Conservation (phyloP, 805 yeast species). For the Lipomyces chichibuensis region DNA sequence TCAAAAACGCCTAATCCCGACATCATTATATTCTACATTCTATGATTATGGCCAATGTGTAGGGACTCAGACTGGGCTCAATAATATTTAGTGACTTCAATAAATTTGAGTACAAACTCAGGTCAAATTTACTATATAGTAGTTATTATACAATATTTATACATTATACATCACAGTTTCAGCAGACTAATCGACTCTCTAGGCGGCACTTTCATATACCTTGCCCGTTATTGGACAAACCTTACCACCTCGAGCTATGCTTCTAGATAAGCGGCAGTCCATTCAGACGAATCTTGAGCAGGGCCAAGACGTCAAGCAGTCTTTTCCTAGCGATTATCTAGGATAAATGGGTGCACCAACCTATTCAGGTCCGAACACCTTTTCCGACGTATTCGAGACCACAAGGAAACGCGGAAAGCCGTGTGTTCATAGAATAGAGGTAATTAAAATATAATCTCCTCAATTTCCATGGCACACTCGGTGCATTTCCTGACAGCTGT, state of each 20-base stretch:
- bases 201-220: too few relatives aligned
- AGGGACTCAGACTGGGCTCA: not conserved
- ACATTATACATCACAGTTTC: too few relatives aligned
- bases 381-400: not conserved
- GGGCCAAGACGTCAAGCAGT: not conserved
- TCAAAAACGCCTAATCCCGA: not conserved
- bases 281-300: not conserved
- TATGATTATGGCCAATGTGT: not conserved
- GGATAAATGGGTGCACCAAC: not conserved
- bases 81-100: too few relatives aligned
- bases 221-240: too few relatives aligned
- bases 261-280: too few relatives aligned
- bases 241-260: too few relatives aligned
- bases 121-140: too few relatives aligned
- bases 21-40: not conserved
- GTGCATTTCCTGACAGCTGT: constrained; percentile 64
- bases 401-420: not conserved
- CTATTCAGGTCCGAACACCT: not conserved
- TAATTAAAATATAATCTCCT: constrained; percentile 62
- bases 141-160: too few relatives aligned
- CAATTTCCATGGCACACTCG: constrained; percentile 82
- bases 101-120: too few relatives aligned
- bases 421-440: not conserved
- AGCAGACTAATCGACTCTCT: too few relatives aligned
- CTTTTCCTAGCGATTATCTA: not conserved